These are phyloP conservation scores for Monilinia polystroma DNA, from an alignment of 2,329 filamentous ascomycete species.

Conservation along the genomic window DNA sequence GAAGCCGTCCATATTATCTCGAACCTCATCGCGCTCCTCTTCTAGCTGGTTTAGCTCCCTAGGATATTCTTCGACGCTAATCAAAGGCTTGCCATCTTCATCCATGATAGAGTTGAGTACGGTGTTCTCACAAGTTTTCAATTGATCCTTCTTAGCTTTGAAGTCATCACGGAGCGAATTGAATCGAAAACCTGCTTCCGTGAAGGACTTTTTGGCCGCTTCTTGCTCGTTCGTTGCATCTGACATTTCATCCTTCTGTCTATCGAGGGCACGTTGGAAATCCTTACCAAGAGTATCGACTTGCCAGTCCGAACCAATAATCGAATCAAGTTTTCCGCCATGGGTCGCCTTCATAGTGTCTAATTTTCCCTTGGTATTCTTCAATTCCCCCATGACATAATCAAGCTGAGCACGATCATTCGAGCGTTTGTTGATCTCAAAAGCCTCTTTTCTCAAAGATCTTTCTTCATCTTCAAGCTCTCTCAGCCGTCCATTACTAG, in stretches of 20 bases:
- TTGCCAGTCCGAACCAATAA: constrained; percentile 68
- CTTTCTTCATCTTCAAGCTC: constrained; percentile 70
- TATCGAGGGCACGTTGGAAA: constrained; percentile 63
- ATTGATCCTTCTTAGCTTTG: constrained; percentile 62
- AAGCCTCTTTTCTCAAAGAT: constrained; percentile 73
- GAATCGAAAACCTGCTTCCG: constrained; percentile 73
- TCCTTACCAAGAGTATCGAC: constrained; percentile 66
- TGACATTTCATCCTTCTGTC: constrained; percentile 56
- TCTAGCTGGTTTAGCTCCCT: constrained; percentile 52
- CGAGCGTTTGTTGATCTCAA: constrained; percentile 77
- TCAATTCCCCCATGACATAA: constrained; percentile 75
- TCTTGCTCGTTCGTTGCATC: constrained; percentile 72
- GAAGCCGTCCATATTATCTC: constrained; percentile 66
- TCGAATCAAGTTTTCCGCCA: constrained; percentile 63
- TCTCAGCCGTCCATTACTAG: constrained; percentile 63
- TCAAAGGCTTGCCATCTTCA: constrained; percentile 42
- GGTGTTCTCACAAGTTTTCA: constrained; percentile 58
- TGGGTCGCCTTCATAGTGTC: constrained; percentile 77
- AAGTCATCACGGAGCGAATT: constrained; percentile 63
- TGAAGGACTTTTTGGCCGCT: constrained; percentile 66
- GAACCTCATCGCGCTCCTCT: constrained; percentile 51
- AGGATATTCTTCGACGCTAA: constrained; percentile 54
- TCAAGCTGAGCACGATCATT: constrained; percentile 82
- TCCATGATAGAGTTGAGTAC: constrained; percentile 52
- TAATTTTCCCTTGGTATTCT: constrained; percentile 70